Evolutionary conservation across 257 asterid species (phyloP), one percentile per base, ranked within the genome.

Genomic region (Solanum chiquidenum): DNA sequence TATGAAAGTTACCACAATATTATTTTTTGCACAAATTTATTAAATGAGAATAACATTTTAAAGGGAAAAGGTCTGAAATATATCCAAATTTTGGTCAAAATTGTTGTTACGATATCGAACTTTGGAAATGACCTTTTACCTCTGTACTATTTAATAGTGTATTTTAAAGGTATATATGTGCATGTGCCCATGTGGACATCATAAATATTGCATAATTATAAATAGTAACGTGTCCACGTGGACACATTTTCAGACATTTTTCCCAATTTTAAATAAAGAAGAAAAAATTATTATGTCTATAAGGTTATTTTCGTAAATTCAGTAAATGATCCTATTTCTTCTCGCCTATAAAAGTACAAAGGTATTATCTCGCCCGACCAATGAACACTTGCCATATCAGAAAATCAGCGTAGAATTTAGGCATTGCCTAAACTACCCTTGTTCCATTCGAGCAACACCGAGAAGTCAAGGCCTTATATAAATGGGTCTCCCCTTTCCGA

Each of bases 321-420:
- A 6, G n/a, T 55, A 58, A 58, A 58, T 58, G 25, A 58, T 58
- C 66, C 66, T 20, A 58, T 58, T 58, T 58, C 27, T 58, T 58
- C 7, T 16, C 27, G 25, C 79, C 79, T 72, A 33, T 72, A 13
- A 72, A 72, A 34, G 13, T 18, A 73, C 5, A 35, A 9, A 73
- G 9, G 66, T 20, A 20, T 20, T 34, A 20, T 72, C 27, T 1
- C 6, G 4, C 9, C 31, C n/a, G 9, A 27, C 90, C 92, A 88
- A 73, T 90, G 27, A 20, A 64, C 42, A 20, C 1, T n/a, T 14
- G 89, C 90, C 90, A 88, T 8, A 77, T 83, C 85, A 86, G 62
- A 87, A 7, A 27, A 52, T 58, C 79, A 88, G n/a, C 91, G 66
- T 86, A 74, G 37, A 49, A 49, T 49, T 37, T 46, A 9, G 2